Base-by-base conservation (phyloP, 108 stramenopile genomes). In the Asterionellopsis glacialis region DNA sequence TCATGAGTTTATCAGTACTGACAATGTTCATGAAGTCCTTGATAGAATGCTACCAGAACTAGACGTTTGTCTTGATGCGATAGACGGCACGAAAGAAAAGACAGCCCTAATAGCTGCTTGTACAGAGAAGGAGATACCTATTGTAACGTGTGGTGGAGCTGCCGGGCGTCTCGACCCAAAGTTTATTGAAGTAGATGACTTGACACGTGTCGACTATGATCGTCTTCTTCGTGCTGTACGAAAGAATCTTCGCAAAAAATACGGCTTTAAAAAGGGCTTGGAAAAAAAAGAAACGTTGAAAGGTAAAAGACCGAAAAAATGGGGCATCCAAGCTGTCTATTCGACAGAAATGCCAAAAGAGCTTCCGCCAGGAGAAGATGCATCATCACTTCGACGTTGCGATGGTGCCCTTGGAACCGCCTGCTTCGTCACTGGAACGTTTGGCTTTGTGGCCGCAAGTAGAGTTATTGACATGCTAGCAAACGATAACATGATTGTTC, bases 131-230 rank as follows among this genome's bases (percentile, higher is more conserved):
- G 45, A 57, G 12, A 69, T 93, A 9, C 82, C 86, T 4, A 69
- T 93, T 49, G 87, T 93, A 0, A 93, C 91, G 4, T 85, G 84
- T 60, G 91, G 91, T 13, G 88, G 87, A n/a, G 86, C 91, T 23
- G 91, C 91, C 19, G 91, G 91, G 43, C 49, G 77, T 28, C 64
- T 53, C 39, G 91, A 93, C 67, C 88, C 91, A 19, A 89, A 82
- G 11, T 45, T 73, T 50, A 79, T 90, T 51, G 69, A 80, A 11
- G 64, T 65, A 16, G 80, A 76, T 21, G 91, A 93, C 55, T 52
- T 93, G 24, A 85, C 84, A 18, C 49, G 64, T 28, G 86, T 77
- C 0, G 41, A 69, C 4, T 71, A 75, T 15, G 88, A 89, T 63
- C 56, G 72, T 56, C 57, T 93, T 51, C 61, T 93, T 3, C 67